Evolutionary conservation across 495 filamentous ascomycete genomes (phyloP).

Genomic region (Aspergillus heteromorphus): DNA sequence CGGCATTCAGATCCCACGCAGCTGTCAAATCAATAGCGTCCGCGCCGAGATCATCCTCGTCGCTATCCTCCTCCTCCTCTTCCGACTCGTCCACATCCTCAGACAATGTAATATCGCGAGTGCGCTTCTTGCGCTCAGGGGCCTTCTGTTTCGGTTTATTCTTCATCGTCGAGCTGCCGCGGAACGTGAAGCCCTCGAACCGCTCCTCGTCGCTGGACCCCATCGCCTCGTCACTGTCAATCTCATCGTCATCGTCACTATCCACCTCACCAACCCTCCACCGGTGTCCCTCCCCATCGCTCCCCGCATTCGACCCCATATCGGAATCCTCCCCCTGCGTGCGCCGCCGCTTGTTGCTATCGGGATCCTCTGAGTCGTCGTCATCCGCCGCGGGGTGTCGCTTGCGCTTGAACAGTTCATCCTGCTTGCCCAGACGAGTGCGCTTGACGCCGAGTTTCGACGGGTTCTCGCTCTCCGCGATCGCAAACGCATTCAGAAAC

Average conservation of each 20-base stretch:
- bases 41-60: constrained; percentile 67
- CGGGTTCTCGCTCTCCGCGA: constrained; percentile 62
- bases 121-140: constrained; percentile 21
- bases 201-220: constrained; percentile 81
- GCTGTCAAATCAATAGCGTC: constrained; percentile 81
- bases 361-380: constrained; percentile 48
- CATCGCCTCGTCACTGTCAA: constrained; percentile 92
- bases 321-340: constrained; percentile 32
- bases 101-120: constrained; percentile 46
- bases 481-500: constrained; percentile 76
- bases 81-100: constrained; percentile 52
- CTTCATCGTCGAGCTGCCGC: constrained; percentile 57
- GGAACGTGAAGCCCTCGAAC: constrained; percentile 71
- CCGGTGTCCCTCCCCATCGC: constrained; percentile 81
- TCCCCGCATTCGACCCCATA: constrained; percentile 49
- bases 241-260: constrained; percentile 72
- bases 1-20: constrained; percentile 69
- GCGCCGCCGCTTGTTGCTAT: constrained; percentile 39
- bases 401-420: constrained; percentile 46
- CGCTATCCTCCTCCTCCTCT: constrained; percentile 42
- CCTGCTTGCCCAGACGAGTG: constrained; percentile 54
- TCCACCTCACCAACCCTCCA: constrained; percentile 77
- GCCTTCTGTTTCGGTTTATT: constrained; percentile 30
- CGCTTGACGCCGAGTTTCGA: constrained; percentile 46
- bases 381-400: constrained; percentile 28